A percentile compares a stretch with the other conserved stretches of the same genome.
phyloP scores from a whole-genome alignment of 768 basidiomycete species.

The Trametes cubensis region DNA sequence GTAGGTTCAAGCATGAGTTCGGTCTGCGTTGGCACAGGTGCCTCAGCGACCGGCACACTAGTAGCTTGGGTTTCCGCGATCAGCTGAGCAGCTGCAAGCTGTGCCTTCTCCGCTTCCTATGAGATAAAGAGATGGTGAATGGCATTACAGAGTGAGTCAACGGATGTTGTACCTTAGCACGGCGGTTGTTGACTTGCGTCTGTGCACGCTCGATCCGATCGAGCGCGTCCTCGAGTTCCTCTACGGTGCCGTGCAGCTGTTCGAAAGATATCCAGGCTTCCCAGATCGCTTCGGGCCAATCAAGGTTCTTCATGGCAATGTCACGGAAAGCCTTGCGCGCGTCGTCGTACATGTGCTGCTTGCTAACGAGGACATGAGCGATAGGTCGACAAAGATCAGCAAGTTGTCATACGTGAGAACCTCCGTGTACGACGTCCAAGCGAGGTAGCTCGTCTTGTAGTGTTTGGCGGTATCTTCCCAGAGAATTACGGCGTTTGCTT shows the following conservation, averaged over 20 bases:
- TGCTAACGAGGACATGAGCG: conserved; percentile 39
- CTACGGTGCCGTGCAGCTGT: conserved; percentile 73
- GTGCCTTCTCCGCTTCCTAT: conserved; percentile 68
- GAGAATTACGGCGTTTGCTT: conserved; percentile 58
- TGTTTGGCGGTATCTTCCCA: conserved; percentile 71
- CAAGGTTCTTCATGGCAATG: conserved; percentile 70
- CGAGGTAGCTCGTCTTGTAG: conserved; percentile 70
- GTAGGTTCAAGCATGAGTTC: conserved; percentile 15
- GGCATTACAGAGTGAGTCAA: background rate
- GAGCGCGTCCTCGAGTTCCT: conserved; percentile 62
- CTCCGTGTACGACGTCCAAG: conserved; percentile 78
- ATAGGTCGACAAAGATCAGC: background rate
- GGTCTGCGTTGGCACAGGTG: conserved; percentile 14
- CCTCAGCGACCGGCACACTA: conserved; percentile 37
- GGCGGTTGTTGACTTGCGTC: conserved; percentile 58
- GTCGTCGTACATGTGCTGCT: conserved; percentile 53
- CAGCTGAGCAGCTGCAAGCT: conserved; percentile 52
- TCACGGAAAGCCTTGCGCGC: conserved; percentile 71
- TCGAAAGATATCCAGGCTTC: conserved; percentile 92
- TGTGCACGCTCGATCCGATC: conserved; percentile 69
- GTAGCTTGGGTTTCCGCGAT: conserved; percentile 45
- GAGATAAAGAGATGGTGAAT: background rate
- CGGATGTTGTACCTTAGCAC: conserved; percentile 56
- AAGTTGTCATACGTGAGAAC: conserved; percentile 60
- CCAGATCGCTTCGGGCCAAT: conserved; percentile 96